These are phyloP conservation scores for Letharia lupina DNA, from an alignment of 495 filamentous ascomycete genomes.

Conservation along the genomic window DNA sequence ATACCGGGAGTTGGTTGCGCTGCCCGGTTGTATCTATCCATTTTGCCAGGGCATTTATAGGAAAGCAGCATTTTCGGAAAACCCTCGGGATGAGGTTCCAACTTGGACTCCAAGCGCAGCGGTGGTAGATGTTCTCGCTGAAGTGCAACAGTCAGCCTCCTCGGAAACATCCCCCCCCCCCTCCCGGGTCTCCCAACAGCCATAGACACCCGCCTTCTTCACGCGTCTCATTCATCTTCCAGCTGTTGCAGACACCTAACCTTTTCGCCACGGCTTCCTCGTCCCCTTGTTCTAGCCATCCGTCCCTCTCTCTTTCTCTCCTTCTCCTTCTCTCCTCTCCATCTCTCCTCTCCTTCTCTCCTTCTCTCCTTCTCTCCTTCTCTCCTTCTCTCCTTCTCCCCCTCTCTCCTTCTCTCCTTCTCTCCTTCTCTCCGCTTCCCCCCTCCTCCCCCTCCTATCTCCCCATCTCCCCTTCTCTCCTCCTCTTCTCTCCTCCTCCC, in stretches of 20 bases:
- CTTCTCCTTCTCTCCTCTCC: neutral
- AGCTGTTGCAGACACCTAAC: too few relatives aligned
- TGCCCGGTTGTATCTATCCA: neutral
- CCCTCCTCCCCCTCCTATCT: neutral
- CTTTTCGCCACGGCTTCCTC: too few relatives aligned
- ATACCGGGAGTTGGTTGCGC: neutral
- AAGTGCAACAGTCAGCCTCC: too few relatives aligned
- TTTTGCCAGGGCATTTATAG: neutral
- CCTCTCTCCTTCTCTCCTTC: neutral
- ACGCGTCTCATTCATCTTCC: too few relatives aligned
- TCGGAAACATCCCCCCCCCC: too few relatives aligned
- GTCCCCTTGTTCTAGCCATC: neutral
- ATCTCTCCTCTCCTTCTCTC: neutral
- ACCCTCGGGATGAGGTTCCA: neutral
- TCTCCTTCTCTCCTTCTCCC: neutral
- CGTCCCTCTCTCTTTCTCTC: neutral
- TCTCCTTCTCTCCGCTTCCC: neutral
- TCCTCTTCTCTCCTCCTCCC: neutral
- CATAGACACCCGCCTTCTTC: too few relatives aligned
- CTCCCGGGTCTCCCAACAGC: too few relatives aligned
- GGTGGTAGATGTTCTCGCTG: too few relatives aligned
- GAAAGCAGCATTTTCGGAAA: neutral
- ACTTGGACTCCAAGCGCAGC: neutral
- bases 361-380: neutral
- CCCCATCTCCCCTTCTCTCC: neutral